These are phyloP conservation scores for Omphalotus guepiniiformis DNA, from an alignment of 768 basidiomycete species.

Conservation along the genomic window DNA sequence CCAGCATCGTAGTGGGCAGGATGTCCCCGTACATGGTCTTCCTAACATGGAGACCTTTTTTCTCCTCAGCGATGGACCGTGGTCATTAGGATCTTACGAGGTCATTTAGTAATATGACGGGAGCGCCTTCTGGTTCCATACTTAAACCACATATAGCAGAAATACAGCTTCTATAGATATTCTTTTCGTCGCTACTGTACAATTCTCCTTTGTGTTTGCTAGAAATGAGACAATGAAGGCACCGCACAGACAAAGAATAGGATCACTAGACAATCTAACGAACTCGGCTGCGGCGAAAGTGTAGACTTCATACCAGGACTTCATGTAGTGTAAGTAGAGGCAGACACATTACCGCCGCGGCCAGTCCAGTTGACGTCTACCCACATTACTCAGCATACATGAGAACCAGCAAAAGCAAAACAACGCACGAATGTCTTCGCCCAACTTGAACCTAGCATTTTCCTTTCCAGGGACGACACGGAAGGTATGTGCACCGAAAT, in stretches of 20 bases:
- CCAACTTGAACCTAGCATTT: slow-evolving; percentile 73
- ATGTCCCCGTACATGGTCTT: too few species aligned
- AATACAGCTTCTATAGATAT: neutral
- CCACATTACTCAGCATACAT: slow-evolving; percentile 9
- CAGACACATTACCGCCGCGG: slow-evolving; percentile 91
- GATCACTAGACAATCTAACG: neutral
- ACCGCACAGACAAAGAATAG: neutral
- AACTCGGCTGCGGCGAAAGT: too few species aligned
- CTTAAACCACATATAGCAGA: too few species aligned
- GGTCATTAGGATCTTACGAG: too few species aligned
- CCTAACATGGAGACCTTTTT: too few species aligned
- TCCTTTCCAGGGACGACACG: slow-evolving; percentile 89
- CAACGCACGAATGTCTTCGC: slow-evolving; percentile 83
- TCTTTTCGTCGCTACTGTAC: slow-evolving; percentile 4
- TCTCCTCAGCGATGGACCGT: too few species aligned
- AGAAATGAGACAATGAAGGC: neutral
- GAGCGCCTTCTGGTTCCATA: too few species aligned
- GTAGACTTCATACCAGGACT: too few species aligned
- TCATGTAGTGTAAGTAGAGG: slow-evolving; percentile 72
- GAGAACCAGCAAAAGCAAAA: neutral
- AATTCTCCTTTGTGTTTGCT: slow-evolving; percentile 5
- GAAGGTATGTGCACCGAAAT: slow-evolving; percentile 99
- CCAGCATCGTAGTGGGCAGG: too few species aligned
- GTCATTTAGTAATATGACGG: too few species aligned
- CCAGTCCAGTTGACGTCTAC: slow-evolving; percentile 98